These are phyloP conservation scores for Melastoma candidum DNA, from an alignment of 441 rosid species.

Conservation along the genomic window DNA sequence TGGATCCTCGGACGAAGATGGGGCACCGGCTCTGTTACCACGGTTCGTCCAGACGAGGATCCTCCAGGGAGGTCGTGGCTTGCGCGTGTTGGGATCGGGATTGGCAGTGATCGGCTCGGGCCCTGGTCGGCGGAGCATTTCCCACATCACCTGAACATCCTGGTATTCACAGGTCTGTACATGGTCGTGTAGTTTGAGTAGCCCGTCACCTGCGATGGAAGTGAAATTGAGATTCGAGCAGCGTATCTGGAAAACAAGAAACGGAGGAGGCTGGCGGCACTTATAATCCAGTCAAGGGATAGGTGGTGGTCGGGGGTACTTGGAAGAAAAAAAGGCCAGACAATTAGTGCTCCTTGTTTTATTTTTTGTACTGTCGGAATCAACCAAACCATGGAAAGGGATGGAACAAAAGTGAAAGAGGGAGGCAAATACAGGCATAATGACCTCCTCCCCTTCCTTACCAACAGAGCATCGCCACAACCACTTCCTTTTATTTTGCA, in stretches of 20 bases:
- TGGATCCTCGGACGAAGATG: slow-evolving; percentile 23
- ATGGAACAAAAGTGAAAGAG: too few species aligned
- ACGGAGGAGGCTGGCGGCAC: background rate
- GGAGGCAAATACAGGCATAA: too few species aligned
- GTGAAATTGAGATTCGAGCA: background rate
- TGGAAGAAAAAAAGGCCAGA: too few species aligned
- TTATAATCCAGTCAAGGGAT: too few species aligned
- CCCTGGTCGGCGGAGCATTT: slow-evolving; percentile 44
- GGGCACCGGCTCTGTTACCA: slow-evolving; percentile 6
- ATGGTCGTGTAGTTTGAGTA: slow-evolving; percentile 53
- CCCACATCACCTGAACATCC: slow-evolving; percentile 77
- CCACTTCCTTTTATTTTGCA: too few species aligned
- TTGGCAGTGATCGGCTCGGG: slow-evolving; percentile 21
- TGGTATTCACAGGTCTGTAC: slow-evolving; percentile 49
- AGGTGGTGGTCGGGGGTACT: too few species aligned
- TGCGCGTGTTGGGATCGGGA: slow-evolving; percentile 16
- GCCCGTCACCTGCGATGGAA: slow-evolving; percentile 33
- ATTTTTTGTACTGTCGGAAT: too few species aligned
- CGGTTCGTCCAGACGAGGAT: slow-evolving; percentile 36
- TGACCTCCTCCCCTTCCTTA: too few species aligned
- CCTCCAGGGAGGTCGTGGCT: slow-evolving; percentile 39
- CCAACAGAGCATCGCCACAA: too few species aligned
- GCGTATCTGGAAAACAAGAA: slow-evolving; percentile 6
- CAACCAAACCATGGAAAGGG: too few species aligned
- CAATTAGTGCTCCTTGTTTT: too few species aligned